A percentile compares a stretch with the other conserved stretches of the same genome.
These are phyloP conservation scores for Hymenoscyphus occultus DNA, from an alignment of 2,329 filamentous ascomycete species.

Conservation along the genomic window DNA sequence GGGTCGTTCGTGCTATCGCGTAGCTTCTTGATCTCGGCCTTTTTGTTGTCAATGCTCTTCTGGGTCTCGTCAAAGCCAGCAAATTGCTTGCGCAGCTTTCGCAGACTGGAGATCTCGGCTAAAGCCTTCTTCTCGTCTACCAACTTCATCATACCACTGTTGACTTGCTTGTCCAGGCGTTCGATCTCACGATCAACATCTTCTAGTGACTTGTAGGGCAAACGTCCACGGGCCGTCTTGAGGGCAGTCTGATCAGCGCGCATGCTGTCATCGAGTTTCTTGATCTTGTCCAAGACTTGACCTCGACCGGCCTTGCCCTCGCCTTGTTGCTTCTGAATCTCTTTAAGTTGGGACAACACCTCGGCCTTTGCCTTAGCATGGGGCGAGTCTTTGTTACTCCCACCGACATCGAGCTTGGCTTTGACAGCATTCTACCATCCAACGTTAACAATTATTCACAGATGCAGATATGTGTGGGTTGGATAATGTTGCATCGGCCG, in stretches of 20 bases:
- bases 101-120: constrained; percentile 74
- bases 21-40: constrained; percentile 82
- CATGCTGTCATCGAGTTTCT: constrained; percentile 84
- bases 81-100: constrained; percentile 91
- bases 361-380: constrained; percentile 80
- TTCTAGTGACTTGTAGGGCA: constrained; percentile 81
- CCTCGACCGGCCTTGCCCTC: constrained; percentile 80
- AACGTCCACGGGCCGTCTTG: constrained; percentile 77
- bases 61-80: constrained; percentile 78
- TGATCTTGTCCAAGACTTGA: constrained; percentile 83
- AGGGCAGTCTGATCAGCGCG: constrained; percentile 83
- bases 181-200: constrained; percentile 84
- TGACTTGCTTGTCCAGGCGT: constrained; percentile 78
- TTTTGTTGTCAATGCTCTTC: constrained; percentile 85
- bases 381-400: constrained; percentile 77
- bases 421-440: constrained; percentile 74
- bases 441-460: constrained; percentile 19
- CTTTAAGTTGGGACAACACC: constrained; percentile 75
- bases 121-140: constrained; percentile 97
- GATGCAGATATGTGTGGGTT: neutral
- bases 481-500: neutral
- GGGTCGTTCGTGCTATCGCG: constrained; percentile 89
- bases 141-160: constrained; percentile 86
- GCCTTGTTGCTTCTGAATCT: constrained; percentile 84
- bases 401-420: constrained; percentile 80